Conservation (phyloP, 805 yeast species). For the Sugiyamaella qingdaonensis region DNA sequence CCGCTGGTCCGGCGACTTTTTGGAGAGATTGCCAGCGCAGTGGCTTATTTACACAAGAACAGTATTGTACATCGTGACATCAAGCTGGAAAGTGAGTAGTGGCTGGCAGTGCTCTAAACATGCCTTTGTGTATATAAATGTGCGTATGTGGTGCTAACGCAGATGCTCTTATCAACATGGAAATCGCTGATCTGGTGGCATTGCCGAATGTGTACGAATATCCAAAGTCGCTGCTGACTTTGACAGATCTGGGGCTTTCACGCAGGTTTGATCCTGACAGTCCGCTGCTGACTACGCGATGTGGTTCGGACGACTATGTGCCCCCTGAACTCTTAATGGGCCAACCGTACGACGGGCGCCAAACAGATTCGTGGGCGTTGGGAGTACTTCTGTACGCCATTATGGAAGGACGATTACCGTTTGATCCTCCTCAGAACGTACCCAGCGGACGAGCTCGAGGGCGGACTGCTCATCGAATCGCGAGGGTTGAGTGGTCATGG, state of each 20-base stretch:
- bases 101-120: neutral
- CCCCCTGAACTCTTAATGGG: slow-evolving; percentile 94
- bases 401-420: slow-evolving; percentile 83
- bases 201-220: slow-evolving; percentile 19
- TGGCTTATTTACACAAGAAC: slow-evolving; percentile 63
- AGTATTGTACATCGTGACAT: slow-evolving; percentile 85
- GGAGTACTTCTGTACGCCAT: slow-evolving; percentile 88
- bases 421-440: slow-evolving; percentile 65
- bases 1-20: slow-evolving; percentile 56
- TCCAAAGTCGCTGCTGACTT: slow-evolving; percentile 40
- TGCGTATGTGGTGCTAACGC: slow-evolving; percentile 14
- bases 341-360: slow-evolving; percentile 82
- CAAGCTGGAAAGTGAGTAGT: slow-evolving; percentile 62
- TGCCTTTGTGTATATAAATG: slow-evolving; percentile 45
- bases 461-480: slow-evolving; percentile 81
- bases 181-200: slow-evolving; percentile 33
- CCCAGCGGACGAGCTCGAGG: slow-evolving; percentile 39
- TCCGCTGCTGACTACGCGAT: slow-evolving; percentile 74
- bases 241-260: slow-evolving; percentile 89
- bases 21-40: slow-evolving; percentile 65
- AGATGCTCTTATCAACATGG: slow-evolving; percentile 35
- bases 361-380: slow-evolving; percentile 91
- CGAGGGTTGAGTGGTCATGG: slow-evolving; percentile 93
- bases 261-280: slow-evolving; percentile 56
- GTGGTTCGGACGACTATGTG: slow-evolving; percentile 96